Conservation (phyloP, 108 stramenopile species). For the Skeletonema marinoi region DNA sequence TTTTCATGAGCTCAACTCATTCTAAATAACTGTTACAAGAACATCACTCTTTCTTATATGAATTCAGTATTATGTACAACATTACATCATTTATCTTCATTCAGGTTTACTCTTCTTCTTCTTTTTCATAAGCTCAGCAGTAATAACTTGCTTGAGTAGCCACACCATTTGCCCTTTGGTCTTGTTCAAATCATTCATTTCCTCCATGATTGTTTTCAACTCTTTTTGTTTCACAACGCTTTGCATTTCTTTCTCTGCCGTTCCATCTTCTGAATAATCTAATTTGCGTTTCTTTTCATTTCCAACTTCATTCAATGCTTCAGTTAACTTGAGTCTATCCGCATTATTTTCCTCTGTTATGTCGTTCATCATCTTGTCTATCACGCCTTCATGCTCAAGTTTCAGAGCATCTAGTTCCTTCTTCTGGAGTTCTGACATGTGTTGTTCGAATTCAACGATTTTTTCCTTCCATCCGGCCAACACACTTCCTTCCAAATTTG, state of each 20-base stretch:
- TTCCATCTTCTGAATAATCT: neutral
- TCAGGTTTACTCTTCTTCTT: too few species aligned
- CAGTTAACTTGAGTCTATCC: constrained; percentile 10
- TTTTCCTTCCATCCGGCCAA: constrained; percentile 20
- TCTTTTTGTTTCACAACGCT: constrained; percentile 33
- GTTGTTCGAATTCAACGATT: constrained; percentile 18
- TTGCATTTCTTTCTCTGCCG: constrained; percentile 8
- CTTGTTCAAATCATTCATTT: constrained; percentile 38
- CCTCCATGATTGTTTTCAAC: constrained; percentile 34
- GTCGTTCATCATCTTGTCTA: constrained; percentile 15
- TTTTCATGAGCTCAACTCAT: too few species aligned
- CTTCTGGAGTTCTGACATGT: constrained; percentile 4
- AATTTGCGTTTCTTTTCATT: constrained; percentile 20
- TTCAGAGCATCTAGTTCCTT: constrained; percentile 12
- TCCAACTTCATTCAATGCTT: constrained; percentile 6
- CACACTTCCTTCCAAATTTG: constrained; percentile 13
- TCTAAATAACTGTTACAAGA: too few species aligned
- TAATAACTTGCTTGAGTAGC: constrained; percentile 41
- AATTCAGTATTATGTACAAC: too few species aligned
- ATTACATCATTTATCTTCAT: too few species aligned
- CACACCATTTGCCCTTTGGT: constrained; percentile 51
- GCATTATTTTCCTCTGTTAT: constrained; percentile 5
- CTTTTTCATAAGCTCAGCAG: neutral
- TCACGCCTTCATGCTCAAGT: constrained; percentile 15
- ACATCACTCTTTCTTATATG: too few species aligned